Percentiles rank a stretch among this genome's conserved stretches.
phyloP scores from a whole-genome alignment of 768 basidiomycete species.

The Termitomyces sp. region DNA sequence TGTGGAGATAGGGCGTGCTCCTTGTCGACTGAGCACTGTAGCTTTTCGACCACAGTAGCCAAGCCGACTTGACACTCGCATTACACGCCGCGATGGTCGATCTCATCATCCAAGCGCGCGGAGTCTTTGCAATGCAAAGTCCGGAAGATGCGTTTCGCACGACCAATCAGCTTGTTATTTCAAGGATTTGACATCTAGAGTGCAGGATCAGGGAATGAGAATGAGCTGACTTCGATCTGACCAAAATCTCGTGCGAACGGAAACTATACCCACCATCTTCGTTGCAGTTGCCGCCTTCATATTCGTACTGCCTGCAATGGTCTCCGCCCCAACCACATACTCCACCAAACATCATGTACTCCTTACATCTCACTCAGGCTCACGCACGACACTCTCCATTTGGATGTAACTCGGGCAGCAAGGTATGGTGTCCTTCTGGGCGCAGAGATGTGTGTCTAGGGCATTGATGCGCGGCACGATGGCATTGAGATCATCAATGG shows the following conservation, averaged over 20 bases:
- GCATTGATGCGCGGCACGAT: slow-evolving; percentile 17
- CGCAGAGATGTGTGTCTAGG: slow-evolving; percentile 24
- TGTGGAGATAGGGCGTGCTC: too few relatives aligned
- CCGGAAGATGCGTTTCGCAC: slow-evolving; percentile 24
- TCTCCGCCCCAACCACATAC: slow-evolving; percentile 25
- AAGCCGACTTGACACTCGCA: slow-evolving; percentile 26
- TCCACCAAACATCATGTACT: slow-evolving; percentile 21
- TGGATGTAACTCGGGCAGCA: slow-evolving; percentile 18
- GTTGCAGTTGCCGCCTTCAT: too few relatives aligned
- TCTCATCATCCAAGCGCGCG: slow-evolving; percentile 19
- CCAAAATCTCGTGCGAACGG: neutral
- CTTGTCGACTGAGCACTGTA: neutral
- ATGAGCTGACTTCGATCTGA: too few relatives aligned
- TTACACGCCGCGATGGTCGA: slow-evolving; percentile 23
- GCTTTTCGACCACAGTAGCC: slow-evolving; percentile 13
- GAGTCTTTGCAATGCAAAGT: slow-evolving; percentile 15
- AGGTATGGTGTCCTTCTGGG: slow-evolving; percentile 31
- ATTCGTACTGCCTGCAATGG: slow-evolving; percentile 25
- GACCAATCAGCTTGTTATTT: slow-evolving; percentile 9
- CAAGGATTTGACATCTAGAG: too few relatives aligned
- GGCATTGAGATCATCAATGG: slow-evolving; percentile 18
- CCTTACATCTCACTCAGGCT: slow-evolving; percentile 22
- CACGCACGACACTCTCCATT: slow-evolving; percentile 20
- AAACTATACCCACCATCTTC: neutral
- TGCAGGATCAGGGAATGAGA: too few relatives aligned